Base-by-base conservation (phyloP, 768 basidiomycete genomes). In the Sporobolomyces roseus region DNA sequence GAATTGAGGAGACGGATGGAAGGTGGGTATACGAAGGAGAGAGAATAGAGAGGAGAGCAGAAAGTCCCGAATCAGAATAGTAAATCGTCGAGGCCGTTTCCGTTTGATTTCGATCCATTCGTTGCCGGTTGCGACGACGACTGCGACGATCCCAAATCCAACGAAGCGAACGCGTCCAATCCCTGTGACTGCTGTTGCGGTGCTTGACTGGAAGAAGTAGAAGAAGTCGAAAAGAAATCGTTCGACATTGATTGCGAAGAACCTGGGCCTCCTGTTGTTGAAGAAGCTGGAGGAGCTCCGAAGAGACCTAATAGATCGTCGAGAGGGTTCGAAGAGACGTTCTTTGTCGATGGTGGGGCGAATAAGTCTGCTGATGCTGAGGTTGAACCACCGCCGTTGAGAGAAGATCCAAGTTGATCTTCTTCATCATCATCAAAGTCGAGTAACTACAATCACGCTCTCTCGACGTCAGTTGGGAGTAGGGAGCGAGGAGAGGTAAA, bases 341-440 rank as follows among this genome's bases (percentile, higher is more conserved):
- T 70, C 27, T 36, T 29, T 3, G 6, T 17, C 5, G 66, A 63
- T 1, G 73, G 69, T 2, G 73, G 56, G 2, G 73, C 62, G 49
- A 73, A 73, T 32, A 73, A 49, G 27, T 73, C 66, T 4, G 65
- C 70, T 4, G 54, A 55, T 17, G 21, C 9, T 6, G 54, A 36
- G 7, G 36, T 27, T 35, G 29, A 21, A 38, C 27, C 55, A 30
- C 61, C 61, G 27, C 33, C 49, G 19, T 33, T n/a, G 46, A 35
- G 23, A 83, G 83, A 43, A 87, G 85, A 56, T 80, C 77, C 7
- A 82, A 79, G 3, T 29, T 43, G 41, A 58, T 46, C 43, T 33
- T 85, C 82, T 19, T 81, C 82, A 62, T 79, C 78, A 73, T 92
- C 90, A 78, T 91, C 91, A 78, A 97, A 93, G 80, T 97, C 93